These are phyloP conservation scores for Jatropha multifida DNA, from an alignment of 441 rosid species.

Conservation along the genomic window DNA sequence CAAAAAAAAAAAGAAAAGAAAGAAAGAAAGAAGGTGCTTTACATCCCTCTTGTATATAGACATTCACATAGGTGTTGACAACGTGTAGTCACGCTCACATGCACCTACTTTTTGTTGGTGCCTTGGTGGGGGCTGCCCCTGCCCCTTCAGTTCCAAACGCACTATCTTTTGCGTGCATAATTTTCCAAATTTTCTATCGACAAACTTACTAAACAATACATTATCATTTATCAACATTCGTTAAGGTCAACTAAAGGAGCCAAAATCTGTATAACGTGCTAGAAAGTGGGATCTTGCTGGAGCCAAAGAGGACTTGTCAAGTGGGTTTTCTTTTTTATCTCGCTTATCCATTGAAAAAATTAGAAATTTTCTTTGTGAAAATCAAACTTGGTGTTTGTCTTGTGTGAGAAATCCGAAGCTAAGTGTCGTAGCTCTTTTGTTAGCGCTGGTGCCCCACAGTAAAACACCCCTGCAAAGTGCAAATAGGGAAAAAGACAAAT, in stretches of 20 bases:
- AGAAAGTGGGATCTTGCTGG: constrained; percentile 12
- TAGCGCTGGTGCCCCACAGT: constrained; percentile 83
- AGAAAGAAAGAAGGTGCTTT: too few species aligned
- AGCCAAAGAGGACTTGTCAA: not conserved
- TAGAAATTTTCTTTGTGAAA: constrained; percentile 80
- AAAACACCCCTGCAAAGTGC: constrained; percentile 96
- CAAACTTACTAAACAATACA: constrained; percentile 5
- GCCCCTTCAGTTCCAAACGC: not conserved
- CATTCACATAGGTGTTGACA: not conserved
- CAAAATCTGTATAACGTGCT: constrained; percentile 7
- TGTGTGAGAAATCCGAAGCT: constrained; percentile 87
- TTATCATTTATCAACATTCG: not conserved
- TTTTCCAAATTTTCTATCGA: not conserved
- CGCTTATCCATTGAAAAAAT: constrained; percentile 6
- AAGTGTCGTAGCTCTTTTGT: constrained; percentile 62
- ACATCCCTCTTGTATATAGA: not conserved
- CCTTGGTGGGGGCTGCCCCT: not conserved
- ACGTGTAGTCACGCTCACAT: not conserved
- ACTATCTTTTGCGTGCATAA: constrained; percentile 16
- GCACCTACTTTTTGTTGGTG: not conserved
- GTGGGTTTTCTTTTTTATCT: not conserved
- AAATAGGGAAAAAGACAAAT: constrained; percentile 16
- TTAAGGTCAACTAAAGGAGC: constrained; percentile 1
- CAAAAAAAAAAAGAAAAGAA: too few species aligned
- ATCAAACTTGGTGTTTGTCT: constrained; percentile 84